Evolutionary conservation across 495 filamentous ascomycete genomes (phyloP).

Genomic region (Lasiosphaeris hirsuta): DNA sequence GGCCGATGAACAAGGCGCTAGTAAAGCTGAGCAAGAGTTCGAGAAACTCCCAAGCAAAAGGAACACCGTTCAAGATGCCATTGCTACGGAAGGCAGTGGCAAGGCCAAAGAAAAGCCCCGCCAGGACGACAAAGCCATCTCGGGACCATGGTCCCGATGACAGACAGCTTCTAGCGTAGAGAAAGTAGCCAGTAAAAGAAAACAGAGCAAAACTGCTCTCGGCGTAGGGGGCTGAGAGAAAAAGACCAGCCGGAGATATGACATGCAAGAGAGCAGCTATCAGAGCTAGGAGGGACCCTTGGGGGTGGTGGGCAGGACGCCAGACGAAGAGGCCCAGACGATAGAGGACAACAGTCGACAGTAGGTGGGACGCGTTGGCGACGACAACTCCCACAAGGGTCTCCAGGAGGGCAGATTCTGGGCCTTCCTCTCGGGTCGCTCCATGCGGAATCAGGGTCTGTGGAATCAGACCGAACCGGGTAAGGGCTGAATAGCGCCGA

Average conservation of each 20-base stretch:
- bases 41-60: constrained; percentile 40
- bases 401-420: constrained; percentile 15
- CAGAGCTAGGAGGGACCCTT: constrained; percentile 52
- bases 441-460: neutral
- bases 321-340: constrained; percentile 47
- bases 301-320: constrained; percentile 25
- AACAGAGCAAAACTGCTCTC: constrained; percentile 79
- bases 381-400: constrained; percentile 57
- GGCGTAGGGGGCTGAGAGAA: constrained; percentile 82
- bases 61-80: constrained; percentile 76
- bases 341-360: constrained; percentile 70
- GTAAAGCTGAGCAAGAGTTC: constrained; percentile 49
- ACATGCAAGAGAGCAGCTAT: constrained; percentile 71
- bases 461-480: constrained; percentile 9
- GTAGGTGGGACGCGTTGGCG: constrained; percentile 68
- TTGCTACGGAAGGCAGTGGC: constrained; percentile 81
- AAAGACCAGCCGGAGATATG: constrained; percentile 81
- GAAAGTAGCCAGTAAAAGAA: constrained; percentile 66
- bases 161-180: constrained; percentile 60
- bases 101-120: constrained; percentile 66
- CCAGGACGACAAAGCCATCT: constrained; percentile 49
- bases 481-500: constrained; percentile 8
- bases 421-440: neutral
- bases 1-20: constrained; percentile 4
- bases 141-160: constrained; percentile 12